phyloP scores from a whole-genome alignment of 2,329 filamentous ascomycete species.

The Penicillium sp. region DNA sequence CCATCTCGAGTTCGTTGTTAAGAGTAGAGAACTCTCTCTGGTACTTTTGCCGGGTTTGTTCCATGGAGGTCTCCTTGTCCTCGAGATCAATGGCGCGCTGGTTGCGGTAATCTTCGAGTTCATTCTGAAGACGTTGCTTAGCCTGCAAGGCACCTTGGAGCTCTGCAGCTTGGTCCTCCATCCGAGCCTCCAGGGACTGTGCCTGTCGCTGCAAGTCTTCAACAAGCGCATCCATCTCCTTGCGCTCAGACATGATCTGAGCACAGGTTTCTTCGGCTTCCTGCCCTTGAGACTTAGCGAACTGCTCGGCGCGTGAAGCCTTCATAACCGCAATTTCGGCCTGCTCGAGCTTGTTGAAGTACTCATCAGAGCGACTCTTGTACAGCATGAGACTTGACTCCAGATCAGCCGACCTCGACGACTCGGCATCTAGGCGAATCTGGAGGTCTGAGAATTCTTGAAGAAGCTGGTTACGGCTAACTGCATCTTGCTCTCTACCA shows the following conservation, averaged over 20 bases:
- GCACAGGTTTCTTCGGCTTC: slow-evolving; percentile 91
- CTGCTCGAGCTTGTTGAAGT: slow-evolving; percentile 95
- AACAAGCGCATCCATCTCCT: slow-evolving; percentile 81
- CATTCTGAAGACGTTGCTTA: slow-evolving; percentile 92
- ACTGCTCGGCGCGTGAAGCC: slow-evolving; percentile 85
- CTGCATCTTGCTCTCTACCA: slow-evolving; percentile 79
- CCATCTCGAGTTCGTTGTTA: slow-evolving; percentile 87
- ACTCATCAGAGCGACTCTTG: slow-evolving; percentile 89
- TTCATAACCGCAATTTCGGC: slow-evolving; percentile 95
- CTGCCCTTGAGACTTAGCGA: slow-evolving; percentile 82
- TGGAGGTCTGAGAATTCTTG: slow-evolving; percentile 93
- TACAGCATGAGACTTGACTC: slow-evolving; percentile 81
- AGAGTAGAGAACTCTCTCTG: slow-evolving; percentile 86
- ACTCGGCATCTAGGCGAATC: slow-evolving; percentile 85
- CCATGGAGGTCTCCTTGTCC: slow-evolving; percentile 92
- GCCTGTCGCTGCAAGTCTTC: slow-evolving; percentile 89
- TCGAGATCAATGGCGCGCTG: slow-evolving; percentile 95
- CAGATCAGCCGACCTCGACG: slow-evolving; percentile 79
- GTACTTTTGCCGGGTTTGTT: slow-evolving; percentile 97
- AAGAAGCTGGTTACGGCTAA: slow-evolving; percentile 82
- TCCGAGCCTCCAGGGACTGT: slow-evolving; percentile 82
- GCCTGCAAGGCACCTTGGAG: slow-evolving; percentile 80
- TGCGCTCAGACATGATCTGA: slow-evolving; percentile 84
- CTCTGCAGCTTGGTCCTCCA: slow-evolving; percentile 89
- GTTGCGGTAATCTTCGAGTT: slow-evolving; percentile 94